These are phyloP conservation scores for Conoideocrella luteorostrata DNA, from an alignment of 2,329 filamentous ascomycete genomes.

Conservation along the genomic window DNA sequence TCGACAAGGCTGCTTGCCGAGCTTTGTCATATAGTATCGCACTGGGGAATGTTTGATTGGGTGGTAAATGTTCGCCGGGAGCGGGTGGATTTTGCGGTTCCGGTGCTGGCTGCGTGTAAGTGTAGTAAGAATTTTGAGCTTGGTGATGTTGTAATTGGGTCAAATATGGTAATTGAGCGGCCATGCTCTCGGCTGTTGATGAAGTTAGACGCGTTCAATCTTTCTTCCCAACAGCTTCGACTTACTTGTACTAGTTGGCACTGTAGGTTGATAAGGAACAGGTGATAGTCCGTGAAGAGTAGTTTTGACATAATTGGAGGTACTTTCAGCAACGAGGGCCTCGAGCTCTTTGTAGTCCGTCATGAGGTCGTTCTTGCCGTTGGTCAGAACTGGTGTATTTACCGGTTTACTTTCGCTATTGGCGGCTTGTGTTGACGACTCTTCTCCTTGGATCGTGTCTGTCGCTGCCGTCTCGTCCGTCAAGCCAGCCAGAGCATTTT, in stretches of 20 bases:
- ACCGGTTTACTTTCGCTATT: conserved; percentile 20
- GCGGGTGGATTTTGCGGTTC: conserved; percentile 23
- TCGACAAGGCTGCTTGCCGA: conserved; percentile 51
- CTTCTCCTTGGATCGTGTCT: conserved; percentile 15
- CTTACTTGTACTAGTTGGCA: conserved; percentile 33
- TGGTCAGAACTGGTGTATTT: conserved; percentile 18
- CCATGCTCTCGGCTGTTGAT: conserved; percentile 23
- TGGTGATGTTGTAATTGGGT: conserved; percentile 32
- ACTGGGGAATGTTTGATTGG: conserved; percentile 50
- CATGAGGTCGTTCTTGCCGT: conserved; percentile 25
- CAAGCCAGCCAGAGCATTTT: conserved; percentile 32
- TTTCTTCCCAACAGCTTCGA: background rate
- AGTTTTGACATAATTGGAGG: conserved; percentile 37
- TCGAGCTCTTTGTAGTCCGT: conserved; percentile 37
- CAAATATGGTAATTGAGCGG: conserved; percentile 29
- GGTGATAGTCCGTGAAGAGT: conserved; percentile 37
- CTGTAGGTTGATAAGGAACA: conserved; percentile 35
- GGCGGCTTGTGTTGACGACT: conserved; percentile 16
- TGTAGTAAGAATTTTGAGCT: conserved; percentile 29
- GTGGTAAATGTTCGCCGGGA: conserved; percentile 39
- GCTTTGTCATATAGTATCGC: conserved; percentile 52
- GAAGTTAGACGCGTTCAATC: conserved; percentile 1
- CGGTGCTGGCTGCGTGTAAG: conserved; percentile 28
- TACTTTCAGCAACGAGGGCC: conserved; percentile 37
- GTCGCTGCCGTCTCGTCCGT: conserved; percentile 18